Conservation (phyloP, 345 rosid genomes). For the Linum lewisii region DNA sequence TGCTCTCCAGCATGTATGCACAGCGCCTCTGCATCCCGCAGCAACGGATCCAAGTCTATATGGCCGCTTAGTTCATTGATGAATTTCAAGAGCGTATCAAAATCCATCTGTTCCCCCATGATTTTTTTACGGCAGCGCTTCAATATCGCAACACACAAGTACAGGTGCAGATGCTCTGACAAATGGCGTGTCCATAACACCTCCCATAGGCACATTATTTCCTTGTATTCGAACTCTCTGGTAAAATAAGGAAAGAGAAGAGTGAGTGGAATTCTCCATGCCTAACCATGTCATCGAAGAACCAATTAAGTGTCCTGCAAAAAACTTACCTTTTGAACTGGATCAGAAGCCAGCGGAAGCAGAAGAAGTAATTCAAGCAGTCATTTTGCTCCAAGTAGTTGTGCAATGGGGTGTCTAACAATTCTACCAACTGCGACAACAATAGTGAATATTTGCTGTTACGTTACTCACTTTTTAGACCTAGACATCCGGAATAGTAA, state of each 20-base stretch:
- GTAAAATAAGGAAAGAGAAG: neutral
- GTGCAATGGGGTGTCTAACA: constrained; percentile 78
- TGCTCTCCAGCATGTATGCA: constrained; percentile 90
- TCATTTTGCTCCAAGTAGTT: constrained; percentile 85
- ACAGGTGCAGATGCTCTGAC: constrained; percentile 84
- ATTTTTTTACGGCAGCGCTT: constrained; percentile 80
- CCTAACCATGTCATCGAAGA: neutral
- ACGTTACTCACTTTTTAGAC: neutral
- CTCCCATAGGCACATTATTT: constrained; percentile 84
- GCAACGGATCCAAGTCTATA: constrained; percentile 55
- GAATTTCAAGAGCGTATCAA: constrained; percentile 87
- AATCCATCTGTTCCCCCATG: constrained; percentile 91
- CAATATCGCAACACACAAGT: constrained; percentile 82
- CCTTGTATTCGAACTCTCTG: constrained; percentile 84
- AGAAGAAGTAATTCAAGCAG: constrained; percentile 97
- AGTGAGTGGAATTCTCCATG: neutral
- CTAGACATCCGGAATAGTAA: too few species aligned
- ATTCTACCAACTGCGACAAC: constrained; percentile 75
- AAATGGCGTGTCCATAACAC: constrained; percentile 83
- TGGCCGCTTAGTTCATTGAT: constrained; percentile 84
- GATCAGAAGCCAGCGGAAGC: constrained; percentile 96
- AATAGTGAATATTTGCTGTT: constrained; percentile 13
- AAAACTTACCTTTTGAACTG: constrained; percentile 79
- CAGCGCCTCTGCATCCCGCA: constrained; percentile 90
- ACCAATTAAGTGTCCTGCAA: neutral